Conservation (phyloP, 2,329 filamentous ascomycete genomes). For the Conoideocrella luteorostrata region DNA sequence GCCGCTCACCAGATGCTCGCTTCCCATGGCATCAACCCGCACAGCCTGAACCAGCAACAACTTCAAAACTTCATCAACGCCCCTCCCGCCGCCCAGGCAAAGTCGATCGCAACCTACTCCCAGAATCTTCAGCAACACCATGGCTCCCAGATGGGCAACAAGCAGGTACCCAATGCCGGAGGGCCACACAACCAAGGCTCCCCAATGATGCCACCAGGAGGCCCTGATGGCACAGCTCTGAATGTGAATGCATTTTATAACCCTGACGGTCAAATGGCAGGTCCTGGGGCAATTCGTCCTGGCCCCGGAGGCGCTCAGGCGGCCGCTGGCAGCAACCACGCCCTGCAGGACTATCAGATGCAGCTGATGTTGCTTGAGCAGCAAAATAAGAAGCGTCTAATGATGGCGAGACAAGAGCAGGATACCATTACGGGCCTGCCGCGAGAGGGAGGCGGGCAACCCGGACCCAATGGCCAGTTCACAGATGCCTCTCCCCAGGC, state of each 20-base stretch:
- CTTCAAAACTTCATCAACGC: conserved; percentile 58
- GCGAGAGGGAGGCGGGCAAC: conserved; percentile 43
- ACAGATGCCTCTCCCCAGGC: conserved; percentile 65
- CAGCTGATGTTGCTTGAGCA: conserved; percentile 81
- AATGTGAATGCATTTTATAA: conserved; percentile 58
- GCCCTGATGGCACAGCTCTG: conserved; percentile 56
- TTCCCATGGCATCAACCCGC: conserved; percentile 68
- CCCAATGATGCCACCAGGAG: conserved; percentile 72
- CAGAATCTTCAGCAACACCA: conserved; percentile 79
- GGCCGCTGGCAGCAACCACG: conserved; percentile 61
- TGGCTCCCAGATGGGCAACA: conserved; percentile 72
- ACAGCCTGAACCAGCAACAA: conserved; percentile 66
- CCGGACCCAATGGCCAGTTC: conserved; percentile 60
- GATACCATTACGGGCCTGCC: conserved; percentile 50
- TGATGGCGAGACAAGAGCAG: conserved; percentile 78
- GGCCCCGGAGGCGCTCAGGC: conserved; percentile 41
- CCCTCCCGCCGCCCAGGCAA: conserved; percentile 61
- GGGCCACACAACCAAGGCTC: conserved; percentile 73
- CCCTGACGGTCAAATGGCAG: conserved; percentile 49
- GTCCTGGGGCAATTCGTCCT: conserved; percentile 52
- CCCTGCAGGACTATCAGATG: conserved; percentile 83
- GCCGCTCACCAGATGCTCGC: conserved; percentile 56
- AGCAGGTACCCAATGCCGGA: conserved; percentile 66
- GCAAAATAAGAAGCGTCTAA: conserved; percentile 78
- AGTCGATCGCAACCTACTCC: conserved; percentile 82